Conservation (phyloP, 495 filamentous ascomycete species). For the Immersiella caudata region DNA sequence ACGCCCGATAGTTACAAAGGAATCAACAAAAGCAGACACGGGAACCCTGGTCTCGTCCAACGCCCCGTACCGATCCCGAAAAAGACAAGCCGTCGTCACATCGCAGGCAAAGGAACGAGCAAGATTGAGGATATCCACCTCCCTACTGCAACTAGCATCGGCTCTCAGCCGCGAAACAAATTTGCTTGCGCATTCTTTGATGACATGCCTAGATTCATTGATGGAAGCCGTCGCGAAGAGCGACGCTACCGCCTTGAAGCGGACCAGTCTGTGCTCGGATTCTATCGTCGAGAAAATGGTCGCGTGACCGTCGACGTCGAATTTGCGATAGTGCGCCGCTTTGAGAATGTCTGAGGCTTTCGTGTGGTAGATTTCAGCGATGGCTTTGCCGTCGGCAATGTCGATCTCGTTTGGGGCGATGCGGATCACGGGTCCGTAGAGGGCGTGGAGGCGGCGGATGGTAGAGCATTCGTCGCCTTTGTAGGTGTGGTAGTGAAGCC, state of each 20-base stretch:
- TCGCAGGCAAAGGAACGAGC: conserved; percentile 5
- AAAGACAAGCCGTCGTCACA: conserved; percentile 4
- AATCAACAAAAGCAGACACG: conserved; percentile 8
- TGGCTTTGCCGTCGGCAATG: conserved; percentile 17
- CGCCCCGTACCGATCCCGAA: conserved; percentile 12
- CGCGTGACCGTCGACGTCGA: background rate
- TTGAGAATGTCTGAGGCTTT: conserved; percentile 7
- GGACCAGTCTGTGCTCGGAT: background rate
- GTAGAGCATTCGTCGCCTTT: conserved; percentile 14
- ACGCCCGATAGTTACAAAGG: conserved; percentile 3
- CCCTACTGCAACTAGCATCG: background rate
- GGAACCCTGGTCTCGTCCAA: conserved; percentile 8
- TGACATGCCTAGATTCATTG: conserved; percentile 1
- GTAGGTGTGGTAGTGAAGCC: conserved; percentile 5
- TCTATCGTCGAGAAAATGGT: background rate
- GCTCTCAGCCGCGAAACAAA: conserved; percentile 4
- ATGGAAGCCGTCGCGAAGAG: conserved; percentile 2
- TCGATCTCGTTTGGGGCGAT: conserved; percentile 12
- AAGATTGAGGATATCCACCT: conserved; percentile 12
- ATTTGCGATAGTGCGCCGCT: conserved; percentile 2
- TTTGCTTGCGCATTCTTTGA: background rate
- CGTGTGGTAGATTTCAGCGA: conserved; percentile 1
- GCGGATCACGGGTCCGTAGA: conserved; percentile 19
- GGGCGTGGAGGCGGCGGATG: conserved; percentile 7
- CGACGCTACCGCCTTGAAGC: conserved; percentile 15